These are phyloP conservation scores for Hymenoscyphus salicellus DNA, from an alignment of 2,329 filamentous ascomycete genomes.

Conservation along the genomic window DNA sequence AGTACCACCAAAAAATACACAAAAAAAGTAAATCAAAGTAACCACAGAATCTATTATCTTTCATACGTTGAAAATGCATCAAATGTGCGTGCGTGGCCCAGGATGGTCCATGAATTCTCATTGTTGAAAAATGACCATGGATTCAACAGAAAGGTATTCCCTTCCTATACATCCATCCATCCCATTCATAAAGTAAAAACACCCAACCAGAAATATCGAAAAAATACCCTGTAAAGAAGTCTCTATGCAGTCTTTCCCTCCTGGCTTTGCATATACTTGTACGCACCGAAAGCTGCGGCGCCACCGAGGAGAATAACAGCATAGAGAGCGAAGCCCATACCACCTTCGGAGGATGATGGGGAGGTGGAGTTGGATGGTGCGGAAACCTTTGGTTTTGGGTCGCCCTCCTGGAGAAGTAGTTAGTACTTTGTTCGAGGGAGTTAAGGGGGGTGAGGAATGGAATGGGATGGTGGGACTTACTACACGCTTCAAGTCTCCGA, in stretches of 20 bases:
- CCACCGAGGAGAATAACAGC: constrained; percentile 76
- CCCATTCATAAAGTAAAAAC: neutral
- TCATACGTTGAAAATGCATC: constrained; percentile 1
- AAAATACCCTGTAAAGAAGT: neutral
- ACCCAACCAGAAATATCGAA: neutral
- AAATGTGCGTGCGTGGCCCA: neutral
- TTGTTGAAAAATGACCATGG: neutral
- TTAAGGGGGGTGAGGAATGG: constrained; percentile 9
- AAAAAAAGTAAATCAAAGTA: neutral
- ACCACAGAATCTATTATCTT: constrained; percentile 1
- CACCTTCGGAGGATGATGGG: constrained; percentile 48
- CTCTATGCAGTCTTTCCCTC: constrained; percentile 25
- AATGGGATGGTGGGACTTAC: constrained; percentile 49
- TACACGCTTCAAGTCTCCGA: constrained; percentile 76
- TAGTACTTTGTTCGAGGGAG: neutral
- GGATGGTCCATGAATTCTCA: neutral
- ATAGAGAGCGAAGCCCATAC: constrained; percentile 76
- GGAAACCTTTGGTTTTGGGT: constrained; percentile 68
- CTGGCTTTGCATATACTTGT: constrained; percentile 71
- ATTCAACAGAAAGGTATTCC: neutral
- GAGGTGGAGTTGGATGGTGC: constrained; percentile 48
- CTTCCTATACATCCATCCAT: neutral
- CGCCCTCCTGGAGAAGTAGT: constrained; percentile 59
- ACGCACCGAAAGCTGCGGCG: constrained; percentile 72
- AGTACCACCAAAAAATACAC: neutral